phyloP scores from a whole-genome alignment of 108 stramenopile genomes.

The Skeletonema marinoi region DNA sequence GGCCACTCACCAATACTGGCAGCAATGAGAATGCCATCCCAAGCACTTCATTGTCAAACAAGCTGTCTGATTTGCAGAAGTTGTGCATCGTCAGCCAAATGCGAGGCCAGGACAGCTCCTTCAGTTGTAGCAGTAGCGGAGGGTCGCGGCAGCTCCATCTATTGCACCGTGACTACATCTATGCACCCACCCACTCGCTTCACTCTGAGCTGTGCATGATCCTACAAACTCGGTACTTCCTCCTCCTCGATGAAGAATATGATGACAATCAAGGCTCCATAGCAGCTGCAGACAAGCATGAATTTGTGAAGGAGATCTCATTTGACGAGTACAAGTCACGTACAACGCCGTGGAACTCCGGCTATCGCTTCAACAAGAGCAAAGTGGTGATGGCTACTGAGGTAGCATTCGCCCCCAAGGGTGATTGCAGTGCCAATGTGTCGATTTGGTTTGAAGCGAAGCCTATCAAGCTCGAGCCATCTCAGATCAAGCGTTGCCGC shows the following conservation, averaged over 20 bases:
- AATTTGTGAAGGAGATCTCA: constrained; percentile 11
- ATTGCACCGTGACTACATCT: constrained; percentile 51
- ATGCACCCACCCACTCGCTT: constrained; percentile 76
- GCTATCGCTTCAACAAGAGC: neutral
- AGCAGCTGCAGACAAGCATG: neutral
- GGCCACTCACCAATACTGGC: neutral
- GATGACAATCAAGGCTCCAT: neutral
- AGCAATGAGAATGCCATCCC: neutral
- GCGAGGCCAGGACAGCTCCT: constrained; percentile 53
- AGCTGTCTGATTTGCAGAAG: constrained; percentile 64
- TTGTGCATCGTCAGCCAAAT: constrained; percentile 74
- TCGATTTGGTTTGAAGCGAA: constrained; percentile 83
- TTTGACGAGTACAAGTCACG: neutral
- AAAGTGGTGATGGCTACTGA: neutral
- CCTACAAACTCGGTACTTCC: constrained; percentile 76
- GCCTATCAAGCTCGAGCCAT: constrained; percentile 44
- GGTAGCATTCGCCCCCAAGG: constrained; percentile 77
- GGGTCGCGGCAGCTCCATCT: neutral
- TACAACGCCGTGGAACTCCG: neutral
- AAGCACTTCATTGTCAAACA: constrained; percentile 35
- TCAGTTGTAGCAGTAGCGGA: constrained; percentile 30
- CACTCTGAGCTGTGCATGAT: constrained; percentile 84
- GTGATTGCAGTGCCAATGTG: constrained; percentile 65
- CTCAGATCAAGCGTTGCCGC: constrained; percentile 38
- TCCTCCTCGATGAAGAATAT: constrained; percentile 1